These are phyloP conservation scores for Thermothielavioides terrestris DNA, from an alignment of 495 filamentous ascomycete genomes.

Conservation along the genomic window DNA sequence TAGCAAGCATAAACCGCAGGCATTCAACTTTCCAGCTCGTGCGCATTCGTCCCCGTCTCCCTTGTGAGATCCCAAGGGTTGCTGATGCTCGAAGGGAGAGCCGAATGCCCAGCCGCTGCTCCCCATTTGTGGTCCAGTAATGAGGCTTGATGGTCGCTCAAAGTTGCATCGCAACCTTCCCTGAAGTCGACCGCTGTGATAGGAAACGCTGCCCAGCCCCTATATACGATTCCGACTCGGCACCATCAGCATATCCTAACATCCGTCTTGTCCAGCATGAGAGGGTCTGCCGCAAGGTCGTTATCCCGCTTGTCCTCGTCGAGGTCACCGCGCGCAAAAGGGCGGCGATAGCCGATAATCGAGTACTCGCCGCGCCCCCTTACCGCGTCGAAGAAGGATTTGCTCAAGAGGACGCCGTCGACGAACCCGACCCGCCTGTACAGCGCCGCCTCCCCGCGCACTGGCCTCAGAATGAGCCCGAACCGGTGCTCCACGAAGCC, in stretches of 20 bases:
- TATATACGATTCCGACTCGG: too few relatives aligned
- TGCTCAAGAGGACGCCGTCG: conserved; percentile 15
- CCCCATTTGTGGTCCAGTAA: too few relatives aligned
- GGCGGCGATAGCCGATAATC: conserved; percentile 9
- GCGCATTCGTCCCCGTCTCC: too few relatives aligned
- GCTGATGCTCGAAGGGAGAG: too few relatives aligned
- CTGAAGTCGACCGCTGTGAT: too few relatives aligned
- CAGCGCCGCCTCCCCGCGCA: background rate
- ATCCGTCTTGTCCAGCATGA: conserved; percentile 1
- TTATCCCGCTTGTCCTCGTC: conserved; percentile 2
- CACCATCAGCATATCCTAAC: conserved; percentile 2
- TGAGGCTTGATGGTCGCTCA: too few relatives aligned
- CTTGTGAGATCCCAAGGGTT: too few relatives aligned
- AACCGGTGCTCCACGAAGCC: conserved; percentile 21
- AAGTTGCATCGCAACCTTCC: too few relatives aligned
- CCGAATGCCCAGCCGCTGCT: too few relatives aligned
- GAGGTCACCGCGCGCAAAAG: conserved; percentile 4
- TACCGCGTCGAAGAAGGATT: background rate
- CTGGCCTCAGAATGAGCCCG: conserved; percentile 12
- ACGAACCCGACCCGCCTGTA: conserved; percentile 18
- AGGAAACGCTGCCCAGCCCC: too few relatives aligned
- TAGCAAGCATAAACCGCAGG: too few relatives aligned
- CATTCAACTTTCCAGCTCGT: too few relatives aligned
- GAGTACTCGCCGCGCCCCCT: background rate
- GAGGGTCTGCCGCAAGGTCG: conserved; percentile 9